phyloP scores from a whole-genome alignment of 192 early-diverging fungal species.

The Linnemannia zychae region DNA sequence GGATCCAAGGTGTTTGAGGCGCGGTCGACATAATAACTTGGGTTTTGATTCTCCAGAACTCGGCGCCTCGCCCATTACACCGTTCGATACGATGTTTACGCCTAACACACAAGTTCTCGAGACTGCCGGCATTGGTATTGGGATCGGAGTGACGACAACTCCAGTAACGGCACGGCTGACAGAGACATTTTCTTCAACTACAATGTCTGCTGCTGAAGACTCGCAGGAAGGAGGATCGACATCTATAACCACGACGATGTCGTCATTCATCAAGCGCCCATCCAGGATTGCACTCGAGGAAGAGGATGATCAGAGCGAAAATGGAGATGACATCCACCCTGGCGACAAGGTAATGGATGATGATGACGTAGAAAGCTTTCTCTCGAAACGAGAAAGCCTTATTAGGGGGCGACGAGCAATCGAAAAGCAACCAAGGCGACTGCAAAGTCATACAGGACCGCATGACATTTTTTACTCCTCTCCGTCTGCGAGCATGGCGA shows the following conservation, averaged over 20 bases:
- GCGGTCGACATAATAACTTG: not conserved
- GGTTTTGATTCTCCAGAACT: not conserved
- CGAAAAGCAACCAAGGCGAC: not conserved
- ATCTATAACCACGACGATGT: not conserved
- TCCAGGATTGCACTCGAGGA: not conserved
- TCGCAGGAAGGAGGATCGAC: not conserved
- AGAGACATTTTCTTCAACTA: not conserved
- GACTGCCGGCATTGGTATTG: not conserved
- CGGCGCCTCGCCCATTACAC: not conserved
- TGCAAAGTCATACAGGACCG: not conserved
- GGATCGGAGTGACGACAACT: not conserved
- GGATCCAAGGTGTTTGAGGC: not conserved
- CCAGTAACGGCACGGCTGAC: not conserved
- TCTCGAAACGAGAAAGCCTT: not conserved
- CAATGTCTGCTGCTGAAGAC: not conserved
- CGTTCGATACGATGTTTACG: not conserved
- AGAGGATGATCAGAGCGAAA: not conserved
- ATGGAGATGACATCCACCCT: not conserved
- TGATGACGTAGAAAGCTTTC: not conserved
- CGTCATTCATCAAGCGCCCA: not conserved
- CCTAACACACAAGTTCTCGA: not conserved
- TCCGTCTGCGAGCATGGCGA: not conserved
- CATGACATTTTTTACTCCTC: not conserved
- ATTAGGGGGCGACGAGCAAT: not conserved
- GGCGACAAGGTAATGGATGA: not conserved